phyloP scores from a whole-genome alignment of 2,329 filamentous ascomycete species.

The Colletotrichum sp. region DNA sequence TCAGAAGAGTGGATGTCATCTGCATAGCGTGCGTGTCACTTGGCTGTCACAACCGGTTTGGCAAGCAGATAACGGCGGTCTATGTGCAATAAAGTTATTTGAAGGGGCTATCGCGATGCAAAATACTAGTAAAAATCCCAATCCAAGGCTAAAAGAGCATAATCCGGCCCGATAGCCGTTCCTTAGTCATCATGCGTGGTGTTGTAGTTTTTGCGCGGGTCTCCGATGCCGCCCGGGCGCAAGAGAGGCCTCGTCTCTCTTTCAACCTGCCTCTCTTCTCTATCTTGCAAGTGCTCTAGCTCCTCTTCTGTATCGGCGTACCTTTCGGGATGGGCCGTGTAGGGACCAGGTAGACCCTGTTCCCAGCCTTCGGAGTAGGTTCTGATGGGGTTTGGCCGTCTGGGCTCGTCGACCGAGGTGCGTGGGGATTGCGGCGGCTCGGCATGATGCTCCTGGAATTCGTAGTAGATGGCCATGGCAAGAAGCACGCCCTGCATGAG shows the following conservation, averaged over 20 bases:
- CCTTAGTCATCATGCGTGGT: conserved; percentile 24
- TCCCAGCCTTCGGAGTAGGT: conserved; percentile 58
- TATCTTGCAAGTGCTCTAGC: conserved; percentile 53
- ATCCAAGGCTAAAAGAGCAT: background rate
- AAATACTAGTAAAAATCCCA: background rate
- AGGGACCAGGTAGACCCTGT: conserved; percentile 54
- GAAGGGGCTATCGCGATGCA: background rate
- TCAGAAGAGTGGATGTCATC: background rate
- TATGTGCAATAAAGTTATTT: background rate
- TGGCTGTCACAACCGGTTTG: background rate
- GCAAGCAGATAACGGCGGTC: background rate
- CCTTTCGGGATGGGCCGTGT: conserved; percentile 56
- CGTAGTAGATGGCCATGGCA: conserved; percentile 80
- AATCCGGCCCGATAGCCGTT: background rate
- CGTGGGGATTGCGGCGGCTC: conserved; percentile 19
- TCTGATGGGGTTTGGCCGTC: conserved; percentile 43
- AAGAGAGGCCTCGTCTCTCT: conserved; percentile 57
- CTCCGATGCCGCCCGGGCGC: conserved; percentile 55
- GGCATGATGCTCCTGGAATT: conserved; percentile 53
- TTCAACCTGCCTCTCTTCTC: conserved; percentile 56
- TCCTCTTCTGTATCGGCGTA: conserved; percentile 59
- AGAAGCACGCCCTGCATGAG: conserved; percentile 83
- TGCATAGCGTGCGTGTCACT: background rate
- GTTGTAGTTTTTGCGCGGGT: conserved; percentile 45
- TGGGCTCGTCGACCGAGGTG: conserved; percentile 22